These are phyloP conservation scores for Neostapfia colusana DNA, from an alignment of 176 grass and related monocot genomes.

Conservation along the genomic window DNA sequence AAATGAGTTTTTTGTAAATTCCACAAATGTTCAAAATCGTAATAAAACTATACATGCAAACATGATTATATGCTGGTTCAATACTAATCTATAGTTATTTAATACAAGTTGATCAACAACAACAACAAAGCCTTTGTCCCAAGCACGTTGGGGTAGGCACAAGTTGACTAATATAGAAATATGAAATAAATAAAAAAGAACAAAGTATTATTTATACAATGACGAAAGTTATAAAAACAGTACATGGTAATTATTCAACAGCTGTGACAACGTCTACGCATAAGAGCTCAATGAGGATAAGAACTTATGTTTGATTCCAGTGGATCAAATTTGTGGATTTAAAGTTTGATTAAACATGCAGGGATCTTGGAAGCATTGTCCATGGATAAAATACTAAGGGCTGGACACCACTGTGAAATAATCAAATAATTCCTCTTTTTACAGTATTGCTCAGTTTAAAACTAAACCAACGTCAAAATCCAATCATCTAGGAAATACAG, in stretches of 20 bases:
- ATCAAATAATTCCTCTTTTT: neutral
- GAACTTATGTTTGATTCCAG: neutral
- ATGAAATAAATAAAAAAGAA: neutral
- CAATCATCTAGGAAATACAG: neutral
- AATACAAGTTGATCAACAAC: neutral
- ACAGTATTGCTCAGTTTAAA: neutral
- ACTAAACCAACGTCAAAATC: neutral
- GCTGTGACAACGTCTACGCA: neutral
- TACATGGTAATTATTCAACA: neutral
- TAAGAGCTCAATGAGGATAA: neutral
- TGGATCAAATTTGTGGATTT: neutral
- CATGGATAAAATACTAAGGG: neutral
- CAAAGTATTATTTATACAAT: conserved; percentile 8
- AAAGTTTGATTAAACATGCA: too few relatives aligned
- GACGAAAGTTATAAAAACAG: neutral
- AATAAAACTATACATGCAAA: neutral
- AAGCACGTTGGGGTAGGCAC: too few relatives aligned
- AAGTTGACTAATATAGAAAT: conserved; percentile 6
- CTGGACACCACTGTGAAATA: too few relatives aligned
- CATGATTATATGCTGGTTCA: neutral
- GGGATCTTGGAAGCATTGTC: neutral
- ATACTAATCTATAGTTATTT: conserved; percentile 2
- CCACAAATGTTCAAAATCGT: neutral
- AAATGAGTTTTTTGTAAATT: neutral
- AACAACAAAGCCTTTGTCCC: too few relatives aligned